Conservation (phyloP, 140 eudicot genomes). For the Stevia rebaudiana region DNA sequence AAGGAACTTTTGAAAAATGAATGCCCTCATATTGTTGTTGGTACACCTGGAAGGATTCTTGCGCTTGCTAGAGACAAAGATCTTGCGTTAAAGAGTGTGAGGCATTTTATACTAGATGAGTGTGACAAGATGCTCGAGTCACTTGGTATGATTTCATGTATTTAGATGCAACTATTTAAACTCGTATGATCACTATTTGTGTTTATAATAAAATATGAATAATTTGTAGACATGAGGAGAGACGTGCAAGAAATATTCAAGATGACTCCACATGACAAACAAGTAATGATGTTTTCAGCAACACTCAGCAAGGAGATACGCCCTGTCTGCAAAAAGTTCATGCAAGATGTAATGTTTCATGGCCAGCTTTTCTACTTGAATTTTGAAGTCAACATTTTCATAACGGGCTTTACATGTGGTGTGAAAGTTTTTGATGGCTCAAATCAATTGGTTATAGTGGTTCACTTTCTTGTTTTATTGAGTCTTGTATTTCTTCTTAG, state of each 20-base stretch:
- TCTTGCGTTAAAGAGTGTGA: slow-evolving; percentile 70
- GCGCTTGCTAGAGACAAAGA: slow-evolving; percentile 88
- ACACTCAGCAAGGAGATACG: slow-evolving; percentile 94
- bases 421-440: slow-evolving; percentile 20
- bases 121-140: slow-evolving; percentile 99
- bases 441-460: slow-evolving; percentile 4
- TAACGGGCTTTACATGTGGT: slow-evolving; percentile 24
- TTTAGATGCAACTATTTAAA: neutral
- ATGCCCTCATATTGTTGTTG: slow-evolving; percentile 98
- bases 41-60: slow-evolving; percentile 90
- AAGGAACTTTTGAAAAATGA: slow-evolving; percentile 89
- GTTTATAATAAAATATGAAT: neutral
- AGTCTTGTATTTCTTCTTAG: slow-evolving; percentile 21
- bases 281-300: slow-evolving; percentile 98
- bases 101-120: slow-evolving; percentile 92
- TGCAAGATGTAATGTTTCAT: slow-evolving; percentile 96
- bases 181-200: neutral
- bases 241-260: slow-evolving; percentile 77
- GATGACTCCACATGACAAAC: slow-evolving; percentile 90
- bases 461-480: slow-evolving; percentile 12
- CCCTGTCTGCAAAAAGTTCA: slow-evolving; percentile 97
- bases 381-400: slow-evolving; percentile 54
- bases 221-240: slow-evolving; percentile 72
- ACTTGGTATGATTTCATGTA: slow-evolving; percentile 50
- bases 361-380: slow-evolving; percentile 68